Evolutionary conservation across 1,284 basidiomycete species (phyloP), one percentile per base, ranked within the genome.

Genomic region (Leccinum subspadiceum): DNA sequence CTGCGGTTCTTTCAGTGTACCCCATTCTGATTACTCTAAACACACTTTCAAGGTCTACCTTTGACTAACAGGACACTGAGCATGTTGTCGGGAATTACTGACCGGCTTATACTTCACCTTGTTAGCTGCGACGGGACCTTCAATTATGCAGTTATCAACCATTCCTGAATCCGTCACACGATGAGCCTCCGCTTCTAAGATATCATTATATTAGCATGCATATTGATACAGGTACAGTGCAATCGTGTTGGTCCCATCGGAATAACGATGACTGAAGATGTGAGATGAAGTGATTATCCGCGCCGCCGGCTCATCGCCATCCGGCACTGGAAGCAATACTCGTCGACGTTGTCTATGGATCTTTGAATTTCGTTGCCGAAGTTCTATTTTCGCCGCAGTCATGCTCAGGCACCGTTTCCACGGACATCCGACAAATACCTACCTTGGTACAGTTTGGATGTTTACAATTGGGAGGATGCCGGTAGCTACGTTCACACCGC

Each of bases 401-500:
- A 56, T 50, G 44, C 31, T 65, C 55, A 72, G 58, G 56, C 56
- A 56, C 56, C n/a, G 26, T 17, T 63, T 64, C 56, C 62, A 59
- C 54, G 51, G 2, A 51, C 29, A 24, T 60, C 55, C 39, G 50
- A 61, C 15, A 51, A 41, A 62, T 60, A 63, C 81, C 70, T 68
- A 86, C 87, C 74, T 80, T 79, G 58, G 77, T 71, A 69, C 87
- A 89, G 8, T 67, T 73, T 3, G 72, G 74, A 17, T 80, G 76
- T 58, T 77, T 79, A 70, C 88, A 90, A 41, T 68, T 69, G 60
- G 72, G 80, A 10, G 81, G 79, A 69, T 90, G 88, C 64, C 77
- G 76, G 60, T 81, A 80, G 67, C 87, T 90, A 66, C 79, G 78
- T 72, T 86, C 83, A 74, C 88, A 90, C 48, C 75, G 79, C 35